Percentiles rank a stretch among this genome's conserved stretches.
These are phyloP conservation scores for Pseudocercospora musae DNA, from an alignment of 2,329 filamentous ascomycete genomes.

Conservation along the genomic window DNA sequence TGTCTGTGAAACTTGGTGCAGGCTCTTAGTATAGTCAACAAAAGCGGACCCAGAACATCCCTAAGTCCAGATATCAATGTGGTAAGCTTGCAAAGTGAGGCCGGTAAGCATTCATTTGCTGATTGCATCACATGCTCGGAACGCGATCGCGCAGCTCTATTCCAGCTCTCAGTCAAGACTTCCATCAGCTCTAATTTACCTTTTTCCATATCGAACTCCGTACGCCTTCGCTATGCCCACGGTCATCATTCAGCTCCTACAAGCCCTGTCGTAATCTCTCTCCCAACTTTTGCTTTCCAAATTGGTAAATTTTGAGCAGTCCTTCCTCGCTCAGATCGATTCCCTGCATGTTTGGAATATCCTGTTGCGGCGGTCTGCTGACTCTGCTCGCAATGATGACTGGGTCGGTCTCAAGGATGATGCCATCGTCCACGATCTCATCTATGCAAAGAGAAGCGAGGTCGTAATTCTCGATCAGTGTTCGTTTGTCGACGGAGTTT, in stretches of 20 bases:
- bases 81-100: not conserved
- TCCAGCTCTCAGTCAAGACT: not conserved
- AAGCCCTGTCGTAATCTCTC: constrained; percentile 86
- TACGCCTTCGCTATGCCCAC: constrained; percentile 14
- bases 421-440: constrained; percentile 91
- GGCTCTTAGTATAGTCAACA: not conserved
- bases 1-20: not conserved
- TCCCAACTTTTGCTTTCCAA: constrained; percentile 86
- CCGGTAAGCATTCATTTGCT: not conserved
- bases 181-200: not conserved
- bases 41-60: not conserved
- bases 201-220: constrained; percentile 8
- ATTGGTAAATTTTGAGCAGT: constrained; percentile 87
- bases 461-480: constrained; percentile 98
- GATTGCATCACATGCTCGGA: not conserved
- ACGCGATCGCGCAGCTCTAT: not conserved
- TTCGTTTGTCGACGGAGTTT: constrained; percentile 95
- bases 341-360: constrained; percentile 81
- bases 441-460: constrained; percentile 90
- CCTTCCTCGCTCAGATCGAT: constrained; percentile 96
- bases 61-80: not conserved
- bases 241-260: constrained; percentile 39
- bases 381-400: constrained; percentile 90
- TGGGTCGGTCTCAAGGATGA: constrained; percentile 95
- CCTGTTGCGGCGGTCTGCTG: constrained; percentile 84